Base-by-base conservation (phyloP, 179 eudicot genomes). In the Camellia oleifera region DNA sequence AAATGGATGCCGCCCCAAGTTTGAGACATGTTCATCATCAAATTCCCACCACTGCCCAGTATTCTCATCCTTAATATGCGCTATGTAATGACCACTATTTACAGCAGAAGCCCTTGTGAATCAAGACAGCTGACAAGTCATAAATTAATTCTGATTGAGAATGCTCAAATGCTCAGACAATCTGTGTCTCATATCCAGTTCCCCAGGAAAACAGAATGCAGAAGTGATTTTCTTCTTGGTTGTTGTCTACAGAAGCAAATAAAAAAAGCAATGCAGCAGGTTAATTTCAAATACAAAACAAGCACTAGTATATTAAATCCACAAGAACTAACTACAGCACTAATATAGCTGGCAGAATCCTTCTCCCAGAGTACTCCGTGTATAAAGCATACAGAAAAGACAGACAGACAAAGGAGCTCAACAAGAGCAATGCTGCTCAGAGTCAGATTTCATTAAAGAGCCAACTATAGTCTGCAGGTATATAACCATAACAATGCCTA, bases 11-110 rank as follows among this genome's bases (percentile, higher is more conserved):
- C 20, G 81, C 68, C 97, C 98, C 80, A 97, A 89, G 52, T 81
- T 90, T 56, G 98, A 89, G 64, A 97, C 99, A 77, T 88, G 90
- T 81, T 97, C 99, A 81, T 97, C 99, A 81, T 97, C 99, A 86
- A 97, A 97, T 84, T 97, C 97, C 98, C 98, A 97, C 99, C 99
- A 97, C 77, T 88, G 88, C 85, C 91, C 93, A 48, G 90, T 91
- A 74, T 81, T 88, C 84, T 89, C 90, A 88, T 97, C 92, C 90
- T 92, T 94, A 70, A 97, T 90, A 81, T 97, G 92, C 62, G 99
- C 99, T 65, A 93, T 86, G 81, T 97, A 97, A 73, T 97, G 99
- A 74, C 99, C 99, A 85, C 97, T 94, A 81, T 97, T 94, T 26
- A 90, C 98, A 83, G 97, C 99, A 81, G 98, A 86, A 86, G 64